These are phyloP conservation scores for Porcisia deanei DNA, from an alignment of 208 protist genomes.

Conservation along the genomic window DNA sequence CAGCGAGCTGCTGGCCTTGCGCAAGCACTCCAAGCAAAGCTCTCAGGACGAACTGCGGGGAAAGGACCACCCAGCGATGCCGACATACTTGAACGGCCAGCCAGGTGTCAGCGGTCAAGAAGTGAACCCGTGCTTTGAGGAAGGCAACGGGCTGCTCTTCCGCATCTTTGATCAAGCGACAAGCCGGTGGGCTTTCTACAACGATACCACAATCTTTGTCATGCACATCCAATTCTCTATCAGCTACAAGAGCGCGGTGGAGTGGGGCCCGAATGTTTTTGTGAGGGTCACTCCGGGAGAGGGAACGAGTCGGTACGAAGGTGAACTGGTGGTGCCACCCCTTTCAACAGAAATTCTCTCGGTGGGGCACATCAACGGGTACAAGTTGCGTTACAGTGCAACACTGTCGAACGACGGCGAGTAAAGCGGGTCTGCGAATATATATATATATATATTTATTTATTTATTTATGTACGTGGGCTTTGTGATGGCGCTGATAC, in stretches of 20 bases:
- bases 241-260: slow-evolving; percentile 14
- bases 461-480: too few relatives aligned
- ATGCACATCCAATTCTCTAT: slow-evolving; percentile 40
- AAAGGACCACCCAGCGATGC: not conserved
- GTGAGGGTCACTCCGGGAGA: slow-evolving; percentile 17
- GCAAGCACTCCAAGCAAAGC: not conserved
- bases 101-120: slow-evolving; percentile 26
- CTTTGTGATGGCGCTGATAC: not conserved
- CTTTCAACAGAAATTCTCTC: slow-evolving; percentile 31
- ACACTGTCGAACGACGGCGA: not conserved
- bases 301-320: slow-evolving; percentile 15
- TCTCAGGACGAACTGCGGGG: not conserved
- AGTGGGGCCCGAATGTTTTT: slow-evolving; percentile 15
- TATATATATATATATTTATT: not conserved
- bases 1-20: slow-evolving; percentile 17
- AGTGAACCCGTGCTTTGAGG: slow-evolving; percentile 26
- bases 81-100: slow-evolving; percentile 29
- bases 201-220: slow-evolving; percentile 46
- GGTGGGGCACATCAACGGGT: slow-evolving; percentile 25
- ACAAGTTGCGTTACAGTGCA: slow-evolving; percentile 28
- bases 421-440: not conserved
- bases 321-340: slow-evolving; percentile 27
- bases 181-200: slow-evolving; percentile 61
- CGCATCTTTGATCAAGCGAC: slow-evolving; percentile 43
- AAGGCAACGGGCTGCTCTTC: slow-evolving; percentile 53